Percentiles rank a stretch among this genome's conserved stretches.
These are phyloP conservation scores for Sporopachydermia lactativora DNA, from an alignment of 805 yeast genomes.

Conservation along the genomic window DNA sequence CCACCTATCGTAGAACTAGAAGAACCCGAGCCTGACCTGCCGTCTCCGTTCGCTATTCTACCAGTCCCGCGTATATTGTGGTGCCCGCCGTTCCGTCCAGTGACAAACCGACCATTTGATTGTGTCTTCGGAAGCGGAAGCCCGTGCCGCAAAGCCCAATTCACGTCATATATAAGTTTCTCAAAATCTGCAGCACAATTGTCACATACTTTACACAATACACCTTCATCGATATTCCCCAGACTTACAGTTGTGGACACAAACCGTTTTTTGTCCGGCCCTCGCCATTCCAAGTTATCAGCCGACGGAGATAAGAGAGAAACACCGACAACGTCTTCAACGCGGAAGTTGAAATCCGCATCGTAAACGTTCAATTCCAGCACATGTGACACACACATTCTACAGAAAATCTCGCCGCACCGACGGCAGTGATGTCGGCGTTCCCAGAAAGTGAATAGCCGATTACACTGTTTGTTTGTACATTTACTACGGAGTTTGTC, in stretches of 20 bases:
- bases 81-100: background rate
- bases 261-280: conserved; percentile 9
- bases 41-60: background rate
- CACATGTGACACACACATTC: conserved; percentile 45
- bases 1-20: background rate
- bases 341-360: conserved; percentile 31
- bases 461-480: conserved; percentile 41
- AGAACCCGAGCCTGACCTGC: background rate
- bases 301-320: conserved; percentile 49
- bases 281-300: conserved; percentile 39
- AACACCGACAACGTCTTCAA: conserved; percentile 53
- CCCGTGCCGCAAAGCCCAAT: background rate
- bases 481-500: conserved; percentile 56
- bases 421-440: conserved; percentile 75
- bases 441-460: conserved; percentile 61
- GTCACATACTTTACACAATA: background rate
- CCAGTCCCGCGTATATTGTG: background rate
- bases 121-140: background rate
- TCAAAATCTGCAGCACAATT: background rate
- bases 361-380: conserved; percentile 40
- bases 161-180: background rate
- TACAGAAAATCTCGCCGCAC: conserved; percentile 73
- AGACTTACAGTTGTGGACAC: conserved; percentile 7
- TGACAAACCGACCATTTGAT: background rate
- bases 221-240: conserved; percentile 1